A percentile compares a stretch with the other conserved stretches of the same genome.
These are phyloP conservation scores for Arthrobotrys megalospora DNA, from an alignment of 2,329 filamentous ascomycete genomes.

Conservation along the genomic window DNA sequence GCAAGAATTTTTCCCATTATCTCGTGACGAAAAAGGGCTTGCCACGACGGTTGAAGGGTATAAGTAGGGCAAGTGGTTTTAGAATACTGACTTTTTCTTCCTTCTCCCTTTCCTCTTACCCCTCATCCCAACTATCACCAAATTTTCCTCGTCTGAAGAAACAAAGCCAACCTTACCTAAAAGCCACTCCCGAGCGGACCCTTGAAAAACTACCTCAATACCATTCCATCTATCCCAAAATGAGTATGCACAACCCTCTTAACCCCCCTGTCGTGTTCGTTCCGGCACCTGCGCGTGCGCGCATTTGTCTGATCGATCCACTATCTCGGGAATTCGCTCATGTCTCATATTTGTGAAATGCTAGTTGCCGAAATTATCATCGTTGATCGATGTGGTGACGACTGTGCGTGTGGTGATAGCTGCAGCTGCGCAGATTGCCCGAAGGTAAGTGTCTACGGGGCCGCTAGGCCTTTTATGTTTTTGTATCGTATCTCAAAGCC, in stretches of 20 bases:
- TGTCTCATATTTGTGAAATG: conserved; percentile 21
- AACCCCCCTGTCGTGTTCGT: conserved; percentile 5
- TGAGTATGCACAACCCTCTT: conserved; percentile 43
- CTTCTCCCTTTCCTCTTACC: conserved; percentile 22
- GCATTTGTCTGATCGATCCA: conserved; percentile 23
- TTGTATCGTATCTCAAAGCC: not conserved
- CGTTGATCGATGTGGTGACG: conserved; percentile 48
- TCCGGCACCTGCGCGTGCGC: conserved; percentile 17
- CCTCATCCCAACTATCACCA: conserved; percentile 32
- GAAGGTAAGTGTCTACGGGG: conserved; percentile 28
- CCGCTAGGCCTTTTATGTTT: not conserved
- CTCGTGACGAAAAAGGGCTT: conserved; percentile 35
- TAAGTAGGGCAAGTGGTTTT: conserved; percentile 42
- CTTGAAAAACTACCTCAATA: conserved; percentile 33
- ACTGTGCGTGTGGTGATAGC: conserved; percentile 39
- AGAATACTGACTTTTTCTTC: conserved; percentile 19
- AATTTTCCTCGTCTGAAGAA: conserved; percentile 14
- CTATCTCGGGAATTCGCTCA: conserved; percentile 20
- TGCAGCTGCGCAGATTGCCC: conserved; percentile 43
- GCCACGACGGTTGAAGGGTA: conserved; percentile 29
- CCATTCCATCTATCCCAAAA: conserved; percentile 36
- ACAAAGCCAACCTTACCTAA: conserved; percentile 26
- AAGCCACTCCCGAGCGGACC: conserved; percentile 12
- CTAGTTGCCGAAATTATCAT: conserved; percentile 45
- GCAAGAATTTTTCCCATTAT: conserved; percentile 10